These are phyloP conservation scores for Floccularia luteovirens DNA, from an alignment of 768 basidiomycete genomes.

Conservation along the genomic window DNA sequence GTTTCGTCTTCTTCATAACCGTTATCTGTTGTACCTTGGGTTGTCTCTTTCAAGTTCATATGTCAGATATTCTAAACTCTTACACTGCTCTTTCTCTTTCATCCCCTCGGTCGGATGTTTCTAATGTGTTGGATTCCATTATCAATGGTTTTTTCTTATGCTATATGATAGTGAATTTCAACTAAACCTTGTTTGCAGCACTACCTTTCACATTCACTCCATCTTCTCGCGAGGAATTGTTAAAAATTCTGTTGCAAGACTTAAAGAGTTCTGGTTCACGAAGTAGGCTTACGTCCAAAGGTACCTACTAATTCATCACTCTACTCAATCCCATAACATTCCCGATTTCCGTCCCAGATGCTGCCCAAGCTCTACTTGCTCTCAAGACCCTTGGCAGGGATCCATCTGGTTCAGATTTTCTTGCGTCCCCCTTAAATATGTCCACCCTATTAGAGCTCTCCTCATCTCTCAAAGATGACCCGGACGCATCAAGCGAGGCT, in stretches of 20 bases:
- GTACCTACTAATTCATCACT: constrained; percentile 21
- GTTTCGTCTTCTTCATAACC: no score
- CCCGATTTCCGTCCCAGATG: no score
- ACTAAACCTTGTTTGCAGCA: constrained; percentile 21
- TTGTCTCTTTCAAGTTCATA: constrained; percentile 13
- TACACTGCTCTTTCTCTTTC: constrained; percentile 42
- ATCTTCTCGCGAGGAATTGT: constrained; percentile 41
- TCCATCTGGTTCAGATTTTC: constrained; percentile 55
- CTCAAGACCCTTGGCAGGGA: constrained; percentile 73
- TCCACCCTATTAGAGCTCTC: constrained; percentile 46
- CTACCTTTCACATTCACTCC: constrained; percentile 39
- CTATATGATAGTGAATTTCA: constrained; percentile 1
- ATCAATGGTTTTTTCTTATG: constrained; percentile 35
- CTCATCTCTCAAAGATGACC: constrained; percentile 44
- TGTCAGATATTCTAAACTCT: constrained; percentile 37
- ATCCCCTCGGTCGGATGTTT: constrained; percentile 36
- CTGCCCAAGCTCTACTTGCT: constrained; percentile 56
- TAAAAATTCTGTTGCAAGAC: constrained; percentile 55
- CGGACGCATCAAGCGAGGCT: constrained; percentile 59
- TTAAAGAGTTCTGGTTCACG: constrained; percentile 36
- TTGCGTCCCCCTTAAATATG: constrained; percentile 50
- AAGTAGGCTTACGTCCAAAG: constrained; percentile 45
- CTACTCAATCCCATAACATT: neutral
- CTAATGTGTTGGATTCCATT: constrained; percentile 41
- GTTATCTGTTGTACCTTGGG: no score